phyloP scores from a whole-genome alignment of 2,329 filamentous ascomycete species.

The Trichophaea hybrida region DNA sequence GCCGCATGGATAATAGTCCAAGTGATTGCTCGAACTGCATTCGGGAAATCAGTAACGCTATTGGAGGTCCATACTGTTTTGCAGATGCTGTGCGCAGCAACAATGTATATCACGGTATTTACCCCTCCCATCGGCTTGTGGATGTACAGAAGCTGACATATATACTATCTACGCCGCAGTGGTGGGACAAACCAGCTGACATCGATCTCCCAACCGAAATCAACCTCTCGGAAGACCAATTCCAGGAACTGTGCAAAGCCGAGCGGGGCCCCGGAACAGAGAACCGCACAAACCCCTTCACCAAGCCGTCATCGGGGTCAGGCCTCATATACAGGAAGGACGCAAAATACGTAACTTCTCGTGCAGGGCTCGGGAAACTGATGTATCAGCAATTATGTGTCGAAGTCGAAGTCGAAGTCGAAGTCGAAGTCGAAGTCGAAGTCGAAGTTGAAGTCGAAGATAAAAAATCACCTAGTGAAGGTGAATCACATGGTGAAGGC shows the following conservation, averaged over 20 bases:
- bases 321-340: background rate
- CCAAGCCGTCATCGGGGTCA: background rate
- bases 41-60: constrained; percentile 18
- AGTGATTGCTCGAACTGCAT: constrained; percentile 15
- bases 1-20: constrained; percentile 24
- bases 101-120: constrained; percentile 17
- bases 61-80: constrained; percentile 26
- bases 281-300: background rate
- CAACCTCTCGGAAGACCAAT: background rate
- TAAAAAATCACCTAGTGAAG: no score
- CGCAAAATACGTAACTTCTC: background rate
- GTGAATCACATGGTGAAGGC: no score
- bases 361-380: background rate
- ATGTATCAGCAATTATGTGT: background rate
- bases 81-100: constrained; percentile 19
- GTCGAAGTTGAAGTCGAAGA: background rate
- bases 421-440: no score
- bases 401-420: no score
- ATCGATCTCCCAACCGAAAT: background rate
- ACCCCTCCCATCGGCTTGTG: background rate
- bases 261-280: background rate
- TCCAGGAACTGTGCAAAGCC: background rate
- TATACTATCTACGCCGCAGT: background rate
- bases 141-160: background rate
- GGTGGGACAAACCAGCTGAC: background rate